Evolutionary conservation across 1,139 yeast genomes (phyloP), one percentile per base, ranked within the genome.

Genomic region (Debaryomyces nepalensis): DNA sequence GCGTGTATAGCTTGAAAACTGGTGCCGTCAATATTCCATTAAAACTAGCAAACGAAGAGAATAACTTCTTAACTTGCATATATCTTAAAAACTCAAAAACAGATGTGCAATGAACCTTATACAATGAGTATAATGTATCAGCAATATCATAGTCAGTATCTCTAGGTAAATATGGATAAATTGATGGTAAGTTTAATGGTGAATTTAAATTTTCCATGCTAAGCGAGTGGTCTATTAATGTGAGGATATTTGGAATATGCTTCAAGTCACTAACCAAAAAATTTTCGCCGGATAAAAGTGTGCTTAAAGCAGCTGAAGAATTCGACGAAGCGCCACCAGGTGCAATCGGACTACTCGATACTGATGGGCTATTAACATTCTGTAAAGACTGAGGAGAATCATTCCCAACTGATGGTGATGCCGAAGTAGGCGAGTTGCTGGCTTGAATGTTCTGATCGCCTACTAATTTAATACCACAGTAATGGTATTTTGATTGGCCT

Each of bases 401-500:
- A 22, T 38, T 26, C n/a, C 44, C 44, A 36, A 36, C 19, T 8
- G 63, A 53, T 18, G 61, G 54, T 2, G 53, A 34, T 6, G 68
- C 58, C 2, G 64, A 59, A 4, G 50, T 47, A 2, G 68, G 66
- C 6, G 68, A 61, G 18, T 54, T 55, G n/a, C 48, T 47, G 12
- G 48, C 33, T 44, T 57, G 55, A 53, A 57, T 44, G 41, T 55
- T 56, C 32, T 58, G 69, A 38, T 81, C 87, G 7, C 80, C 86
- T 14, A 78, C 66, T 41, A 90, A 63, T 52, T 77, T 78, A 40
- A 90, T 73, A 1, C 97, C 97, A 65, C 96, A 88, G 60, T 90
- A 91, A 59, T 90, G 96, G 61, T 91, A 90, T 57, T 88, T 87
- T 15, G 93, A 84, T 57, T 87, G 91, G 6, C 97, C 97, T 41